Base-by-base conservation (phyloP, 2,329 filamentous ascomycete genomes). In the Aspergillus latus region DNA sequence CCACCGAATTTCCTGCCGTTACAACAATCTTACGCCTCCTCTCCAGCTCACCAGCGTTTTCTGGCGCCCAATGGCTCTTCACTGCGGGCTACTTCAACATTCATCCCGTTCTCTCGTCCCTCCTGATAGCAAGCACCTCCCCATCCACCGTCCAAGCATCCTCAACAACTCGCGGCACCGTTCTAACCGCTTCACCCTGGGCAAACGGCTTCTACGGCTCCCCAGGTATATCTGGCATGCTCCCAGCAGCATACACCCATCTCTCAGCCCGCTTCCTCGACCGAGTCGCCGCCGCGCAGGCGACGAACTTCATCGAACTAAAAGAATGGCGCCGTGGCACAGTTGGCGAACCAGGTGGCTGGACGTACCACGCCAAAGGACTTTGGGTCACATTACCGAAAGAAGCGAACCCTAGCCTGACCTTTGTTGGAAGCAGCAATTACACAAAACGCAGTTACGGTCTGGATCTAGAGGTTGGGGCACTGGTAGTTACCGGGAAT, bases 31-130 rank as follows among this genome's bases (percentile, higher is more conserved):
- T 97, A 3, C 82, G 82, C 43, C 83, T 83, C 1, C 81, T 97
- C 3, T 81, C 87, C 0, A 76, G 73, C 0, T 82, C 88, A 0
- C 63, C 72, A 4, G 76, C 81, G 5, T 89, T 90, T 65, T 77
- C 80, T 8, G 82, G 84, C 34, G 89, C 89, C 0, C 88, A 85
- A 11, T 99, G 94, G 94, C 94, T 91, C 0, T 97, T 99, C 72
- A 97, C 94, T 0, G 94, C 94, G 0, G 94, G 94, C 51, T 99
- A 99, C 77, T 99, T 99, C 78, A 99, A 99, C 77, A 96, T 96
- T 54, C 92, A 92, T 5, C 88, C 92, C 0, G 86, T 87, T 3
- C 84, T 97, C 16, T 92, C 90, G 2, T 84, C 87, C 39, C 83
- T 96, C 0, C 80, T 99, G 0, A 85, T 99, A 32, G 80, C 82